Evolutionary conservation across 73 alveolate species (phyloP).

Genomic region (Loxodes magnus): DNA sequence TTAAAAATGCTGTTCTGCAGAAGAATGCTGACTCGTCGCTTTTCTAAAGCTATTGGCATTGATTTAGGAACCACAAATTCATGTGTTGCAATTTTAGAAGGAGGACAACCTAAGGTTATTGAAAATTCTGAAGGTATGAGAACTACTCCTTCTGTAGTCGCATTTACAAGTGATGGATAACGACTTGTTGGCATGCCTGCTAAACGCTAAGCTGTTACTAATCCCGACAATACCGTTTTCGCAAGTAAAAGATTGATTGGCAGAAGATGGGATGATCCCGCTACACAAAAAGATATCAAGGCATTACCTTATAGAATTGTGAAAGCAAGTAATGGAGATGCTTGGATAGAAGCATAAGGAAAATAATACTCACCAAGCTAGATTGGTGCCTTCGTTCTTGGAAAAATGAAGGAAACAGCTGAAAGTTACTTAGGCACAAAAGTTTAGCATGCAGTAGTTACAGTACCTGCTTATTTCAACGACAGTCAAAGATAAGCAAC

Average conservation of each 20-base stretch:
- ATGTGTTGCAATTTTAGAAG: conserved; percentile 93
- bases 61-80: conserved; percentile 99
- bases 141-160: conserved; percentile 97
- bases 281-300: conserved; percentile 33
- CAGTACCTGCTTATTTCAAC: conserved; percentile 95
- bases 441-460: conserved; percentile 80
- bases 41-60: conserved; percentile 73
- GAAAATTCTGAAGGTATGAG: conserved; percentile 95
- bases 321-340: conserved; percentile 74
- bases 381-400: conserved; percentile 46
- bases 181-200: conserved; percentile 50
- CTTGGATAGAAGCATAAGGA: conserved; percentile 79
- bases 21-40: neutral
- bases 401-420: conserved; percentile 64
- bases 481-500: conserved; percentile 82
- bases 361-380: conserved; percentile 46
- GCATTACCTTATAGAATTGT: conserved; percentile 60
- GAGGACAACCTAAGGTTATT: conserved; percentile 82
- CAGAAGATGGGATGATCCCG: conserved; percentile 43
- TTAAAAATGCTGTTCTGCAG: too few species aligned
- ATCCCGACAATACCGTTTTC: conserved; percentile 58
- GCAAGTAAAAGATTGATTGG: conserved; percentile 74
- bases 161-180: conserved; percentile 66
- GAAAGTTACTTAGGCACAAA: conserved; percentile 64
- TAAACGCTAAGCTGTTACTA: conserved; percentile 44